Evolutionary conservation across 805 yeast genomes (phyloP), one percentile per base, ranked within the genome.

Genomic region (Lachancea fermentati): DNA sequence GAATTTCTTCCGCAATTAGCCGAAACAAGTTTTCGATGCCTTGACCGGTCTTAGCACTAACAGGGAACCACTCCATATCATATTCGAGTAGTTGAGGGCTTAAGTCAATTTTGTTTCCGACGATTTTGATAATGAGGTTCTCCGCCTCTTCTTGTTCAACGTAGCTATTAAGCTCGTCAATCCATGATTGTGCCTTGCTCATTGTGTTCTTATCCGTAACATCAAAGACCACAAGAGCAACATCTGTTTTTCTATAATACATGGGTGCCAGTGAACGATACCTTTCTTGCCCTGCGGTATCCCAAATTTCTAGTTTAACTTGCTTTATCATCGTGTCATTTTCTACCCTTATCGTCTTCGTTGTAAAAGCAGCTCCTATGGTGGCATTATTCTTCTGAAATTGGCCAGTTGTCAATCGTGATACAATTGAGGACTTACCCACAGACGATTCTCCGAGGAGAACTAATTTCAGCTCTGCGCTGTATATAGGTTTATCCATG

Each of bases 261-360:
- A 84, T 84, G 22, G 91, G 88, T 3, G 91, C 85, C 48, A 84
- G 65, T 0, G 86, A 78, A 47, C 82, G 73, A 54, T 83, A 84
- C 41, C 94, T 65, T 53, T 84, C 93, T 58, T 84, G 93, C 5
- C 94, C 93, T 0, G 91, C 89, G 2, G 91, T 83, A 56, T 84
- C 94, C 94, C 93, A 84, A 38, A 84, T 81, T 55, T 84, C 93
- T 49, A 81, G 75, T 57, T 82, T 81, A 32, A 83, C 73, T 1
- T 78, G 76, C 12, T 76, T 72, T 24, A 57, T 50, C 3, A 28
- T 33, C 2, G 46, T 38, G 31, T 46, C 51, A 26, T 67, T 75
- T 39, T 74, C 75, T n/a, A 77, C 55, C 14, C 74, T 72, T 34
- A 82, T 74, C 2, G 79, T 69, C 55, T 81, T 88, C 1, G 91